These are phyloP conservation scores for Trichosporon coremiiforme DNA, from an alignment of 1,284 basidiomycete species.

Conservation along the genomic window DNA sequence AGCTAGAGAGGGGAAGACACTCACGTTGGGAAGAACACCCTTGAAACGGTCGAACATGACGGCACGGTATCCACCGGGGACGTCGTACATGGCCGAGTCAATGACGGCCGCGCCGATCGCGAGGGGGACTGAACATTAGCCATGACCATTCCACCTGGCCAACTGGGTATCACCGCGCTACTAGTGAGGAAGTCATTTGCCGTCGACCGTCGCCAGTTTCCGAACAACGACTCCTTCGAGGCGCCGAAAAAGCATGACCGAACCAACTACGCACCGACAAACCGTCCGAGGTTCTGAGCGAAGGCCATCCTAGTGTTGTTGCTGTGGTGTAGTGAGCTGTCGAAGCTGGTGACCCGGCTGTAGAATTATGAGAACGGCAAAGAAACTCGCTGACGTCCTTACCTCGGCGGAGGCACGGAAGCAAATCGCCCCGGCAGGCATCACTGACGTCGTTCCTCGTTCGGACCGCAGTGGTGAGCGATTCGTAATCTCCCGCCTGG, in stretches of 20 bases:
- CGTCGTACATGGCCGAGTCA: constrained; percentile 86
- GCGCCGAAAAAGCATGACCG: too few relatives aligned
- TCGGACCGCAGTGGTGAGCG: not conserved
- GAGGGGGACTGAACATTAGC: constrained; percentile 65
- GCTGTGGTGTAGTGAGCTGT: not conserved
- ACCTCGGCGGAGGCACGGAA: constrained; percentile 5
- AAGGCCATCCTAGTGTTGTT: constrained; percentile 34
- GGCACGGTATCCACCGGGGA: constrained; percentile 83
- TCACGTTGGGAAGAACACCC: constrained; percentile 79
- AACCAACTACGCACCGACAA: constrained; percentile 36
- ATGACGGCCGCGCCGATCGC: constrained; percentile 67
- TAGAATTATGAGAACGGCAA: constrained; percentile 15
- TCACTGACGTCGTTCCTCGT: constrained; percentile 17
- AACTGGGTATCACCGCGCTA: too few relatives aligned
- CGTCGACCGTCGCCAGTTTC: constrained; percentile 6
- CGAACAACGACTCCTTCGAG: not conserved
- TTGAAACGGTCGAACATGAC: constrained; percentile 99
- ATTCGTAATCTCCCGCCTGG: constrained; percentile 10
- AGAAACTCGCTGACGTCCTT: constrained; percentile 19
- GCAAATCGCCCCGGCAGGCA: not conserved
- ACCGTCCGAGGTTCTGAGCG: constrained; percentile 40
- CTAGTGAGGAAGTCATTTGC: not conserved
- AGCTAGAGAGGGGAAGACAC: constrained; percentile 29
- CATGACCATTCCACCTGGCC: not conserved
- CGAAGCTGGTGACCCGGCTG: not conserved